Base-by-base conservation (phyloP, 1,284 basidiomycete species). In the Porodaedalea pini region DNA sequence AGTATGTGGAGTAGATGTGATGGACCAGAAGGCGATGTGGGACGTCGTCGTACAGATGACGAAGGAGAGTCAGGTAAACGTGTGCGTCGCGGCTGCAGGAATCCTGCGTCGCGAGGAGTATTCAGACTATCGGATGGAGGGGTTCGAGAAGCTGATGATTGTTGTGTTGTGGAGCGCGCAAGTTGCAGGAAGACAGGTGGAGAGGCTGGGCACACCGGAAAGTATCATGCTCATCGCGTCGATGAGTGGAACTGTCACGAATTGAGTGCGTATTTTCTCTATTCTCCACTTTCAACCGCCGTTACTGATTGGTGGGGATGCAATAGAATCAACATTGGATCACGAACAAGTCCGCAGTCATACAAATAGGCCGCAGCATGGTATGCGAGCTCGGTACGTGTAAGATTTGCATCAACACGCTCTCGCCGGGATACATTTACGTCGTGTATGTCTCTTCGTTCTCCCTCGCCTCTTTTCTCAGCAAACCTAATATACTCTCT, bases 211-310 rank as follows among this genome's bases (percentile, higher is more conserved):
- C 5, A 80, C 76, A 17, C 77, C 78, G 11, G 92, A 90, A 1
- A 92, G 89, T 64, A 91, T 94, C 63, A 80, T 92, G 61, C 71
- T 92, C 62, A 85, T 94, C 64, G 92, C 88, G 19, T 91, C 88
- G 92, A 92, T 94, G 89, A 89, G 87, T 45, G 92, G 90, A 13
- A 85, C 83, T 51, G 84, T 94, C 62, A 89, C 90, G 54, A 93
- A 93, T 74, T 82, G 75, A 71, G 90, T 86, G 65, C 51, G 76
- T 34, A 11, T 17, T 25, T 41, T n/a, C n/a, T n/a, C n/a, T n/a
- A n/a, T n/a, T n/a, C n/a, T n/a, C n/a, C n/a, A n/a, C n/a, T n/a
- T n/a, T n/a, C n/a, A n/a, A n/a, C n/a, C n/a, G n/a, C n/a, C n/a
- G n/a, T n/a, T 31, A 15, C 49, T 40, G 25, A 15, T 2, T 4